Evolutionary conservation across 2,329 filamentous ascomycete species (phyloP), one percentile per base, ranked within the genome.

Genomic region (Sarocladiaceae sp.): DNA sequence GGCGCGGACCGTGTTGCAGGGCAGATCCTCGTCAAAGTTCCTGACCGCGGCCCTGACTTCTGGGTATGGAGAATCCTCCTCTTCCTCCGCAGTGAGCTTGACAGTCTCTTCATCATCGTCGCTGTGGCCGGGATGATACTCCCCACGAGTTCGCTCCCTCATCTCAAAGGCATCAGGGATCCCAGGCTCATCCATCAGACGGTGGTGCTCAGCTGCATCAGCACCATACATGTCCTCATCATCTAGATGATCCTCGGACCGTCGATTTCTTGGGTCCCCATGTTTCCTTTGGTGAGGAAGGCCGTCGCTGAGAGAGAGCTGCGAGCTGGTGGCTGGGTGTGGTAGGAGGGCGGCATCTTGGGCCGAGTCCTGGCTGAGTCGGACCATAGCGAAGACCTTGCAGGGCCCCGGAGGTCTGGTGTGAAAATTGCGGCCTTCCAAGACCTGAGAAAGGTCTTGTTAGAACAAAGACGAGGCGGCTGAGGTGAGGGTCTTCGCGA

Each of bases 1-100:
- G 15, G 78, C 80, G 33, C 80, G 71, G 23, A 83, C 64, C 0
- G 82, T 85, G 57, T 81, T 83, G 62, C 78, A 81, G 1, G 80
- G 81, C 20, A 83, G 56, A 37, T 80, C 74, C 52, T 83, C 75
- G 56, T 84, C 80, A 52, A 76, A 78, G 56, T 83, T 83, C 43
- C 69, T 68, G 3, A 83, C 79, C 6, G 80, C 79, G 26, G 80
- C 78, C 37, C 77, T 69, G 40, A 82, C 80, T 59, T 85, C 80
- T 21, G 80, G 74, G 53, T 84, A 85, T 0, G 80, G 81, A 2
- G 80, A 84, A 56, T 81, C 66, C 47, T 80, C 74, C 23, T 65
- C 60, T 6, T 72, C 68, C 26, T 68, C 66, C 3, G 56, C 60
- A 3, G 26, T 18, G 27, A 33, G 40, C 23, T 43, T 43, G 26